phyloP scores from a whole-genome alignment of 148 eudicot species.

The Bassia scoparia region DNA sequence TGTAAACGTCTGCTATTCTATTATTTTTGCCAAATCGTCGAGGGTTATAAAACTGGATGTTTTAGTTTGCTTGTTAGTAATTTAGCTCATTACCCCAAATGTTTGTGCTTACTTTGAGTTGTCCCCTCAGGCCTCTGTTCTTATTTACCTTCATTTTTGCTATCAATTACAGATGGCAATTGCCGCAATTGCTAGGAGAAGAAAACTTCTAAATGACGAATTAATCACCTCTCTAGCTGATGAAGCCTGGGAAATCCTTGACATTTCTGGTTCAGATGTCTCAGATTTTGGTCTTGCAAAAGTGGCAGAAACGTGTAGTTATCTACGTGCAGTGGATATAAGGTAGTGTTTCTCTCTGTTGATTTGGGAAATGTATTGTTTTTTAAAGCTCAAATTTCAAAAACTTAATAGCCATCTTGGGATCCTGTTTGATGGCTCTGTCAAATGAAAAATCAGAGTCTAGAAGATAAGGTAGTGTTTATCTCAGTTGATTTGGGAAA shows the following conservation, averaged over 20 bases:
- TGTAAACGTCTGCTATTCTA: too few species aligned
- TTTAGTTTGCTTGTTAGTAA: neutral
- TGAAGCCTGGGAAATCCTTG: conserved; percentile 70
- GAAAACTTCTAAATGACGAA: conserved; percentile 64
- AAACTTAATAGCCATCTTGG: too few species aligned
- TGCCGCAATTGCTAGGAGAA: conserved; percentile 83
- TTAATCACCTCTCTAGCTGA: conserved; percentile 57
- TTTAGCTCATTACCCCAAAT: neutral
- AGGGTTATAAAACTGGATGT: neutral
- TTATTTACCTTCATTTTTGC: neutral
- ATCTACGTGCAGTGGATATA: conserved; percentile 72
- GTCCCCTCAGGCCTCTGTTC: neutral
- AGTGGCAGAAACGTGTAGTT: conserved; percentile 54
- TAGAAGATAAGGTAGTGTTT: too few species aligned
- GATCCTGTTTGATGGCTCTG: too few species aligned
- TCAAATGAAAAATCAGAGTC: too few species aligned
- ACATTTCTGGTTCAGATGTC: conserved; percentile 75
- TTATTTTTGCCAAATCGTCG: too few species aligned
- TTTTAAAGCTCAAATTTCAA: too few species aligned
- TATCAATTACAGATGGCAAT: conserved; percentile 51
- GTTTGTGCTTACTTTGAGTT: neutral
- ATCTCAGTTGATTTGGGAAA: too few species aligned
- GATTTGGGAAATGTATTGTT: neutral
- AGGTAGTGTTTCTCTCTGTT: conserved; percentile 43
- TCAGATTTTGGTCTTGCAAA: conserved; percentile 73